A percentile compares a stretch with the other conserved stretches of the same genome.
These are phyloP conservation scores for Thozetella sp. DNA, from an alignment of 495 filamentous ascomycete species.

Conservation along the genomic window DNA sequence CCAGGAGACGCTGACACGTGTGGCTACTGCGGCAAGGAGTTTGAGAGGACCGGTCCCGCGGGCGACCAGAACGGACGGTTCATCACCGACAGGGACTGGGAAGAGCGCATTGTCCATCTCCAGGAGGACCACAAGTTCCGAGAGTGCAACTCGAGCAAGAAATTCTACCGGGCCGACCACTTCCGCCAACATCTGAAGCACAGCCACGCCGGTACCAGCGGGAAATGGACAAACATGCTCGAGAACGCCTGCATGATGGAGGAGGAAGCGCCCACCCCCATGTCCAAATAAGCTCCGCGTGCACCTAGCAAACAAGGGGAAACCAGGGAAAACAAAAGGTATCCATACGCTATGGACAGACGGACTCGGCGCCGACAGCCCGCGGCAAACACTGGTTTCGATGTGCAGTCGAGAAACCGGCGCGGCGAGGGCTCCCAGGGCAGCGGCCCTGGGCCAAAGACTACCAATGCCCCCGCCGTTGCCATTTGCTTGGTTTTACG, in stretches of 20 bases:
- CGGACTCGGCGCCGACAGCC: too few species aligned
- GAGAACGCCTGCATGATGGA: slow-evolving; percentile 98
- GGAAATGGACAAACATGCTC: slow-evolving; percentile 98
- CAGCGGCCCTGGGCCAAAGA: too few species aligned
- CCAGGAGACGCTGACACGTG: slow-evolving; percentile 74
- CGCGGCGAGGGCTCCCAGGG: too few species aligned
- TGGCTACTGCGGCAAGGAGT: slow-evolving; percentile 96
- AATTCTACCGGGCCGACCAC: slow-evolving; percentile 96
- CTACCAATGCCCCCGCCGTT: too few species aligned
- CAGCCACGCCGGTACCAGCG: slow-evolving; percentile 93
- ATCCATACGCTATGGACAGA: too few species aligned
- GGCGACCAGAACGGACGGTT: slow-evolving; percentile 15
- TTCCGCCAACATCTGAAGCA: slow-evolving; percentile 99
- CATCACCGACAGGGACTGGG: slow-evolving; percentile 72
- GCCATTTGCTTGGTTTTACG: too few species aligned
- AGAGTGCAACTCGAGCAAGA: slow-evolving; percentile 97
- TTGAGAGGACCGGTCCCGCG: slow-evolving; percentile 61
- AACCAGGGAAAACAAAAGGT: background rate
- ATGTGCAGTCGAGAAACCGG: too few species aligned
- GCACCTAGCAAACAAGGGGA: background rate
- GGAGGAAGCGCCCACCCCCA: slow-evolving; percentile 51
- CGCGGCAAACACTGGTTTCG: too few species aligned
- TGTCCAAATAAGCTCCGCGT: background rate
- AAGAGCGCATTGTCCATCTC: slow-evolving; percentile 80
- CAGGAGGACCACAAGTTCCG: slow-evolving; percentile 93